These are phyloP conservation scores for Hypocrella siamensis DNA, from an alignment of 2,329 filamentous ascomycete genomes.

Conservation along the genomic window DNA sequence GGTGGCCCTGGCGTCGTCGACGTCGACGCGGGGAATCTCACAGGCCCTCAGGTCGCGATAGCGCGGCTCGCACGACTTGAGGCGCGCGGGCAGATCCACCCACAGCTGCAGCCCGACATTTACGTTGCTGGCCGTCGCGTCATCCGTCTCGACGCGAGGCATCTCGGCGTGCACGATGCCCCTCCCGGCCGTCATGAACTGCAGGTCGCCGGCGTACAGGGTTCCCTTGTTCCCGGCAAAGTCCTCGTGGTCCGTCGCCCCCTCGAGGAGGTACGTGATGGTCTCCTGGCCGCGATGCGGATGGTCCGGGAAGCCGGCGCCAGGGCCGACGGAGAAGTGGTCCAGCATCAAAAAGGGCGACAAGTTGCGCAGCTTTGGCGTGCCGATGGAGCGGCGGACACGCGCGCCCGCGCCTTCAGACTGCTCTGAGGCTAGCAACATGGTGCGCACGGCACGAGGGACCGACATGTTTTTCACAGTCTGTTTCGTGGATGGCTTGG, in stretches of 20 bases:
- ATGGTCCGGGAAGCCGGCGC: conserved; percentile 16
- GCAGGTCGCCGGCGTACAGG: conserved; percentile 73
- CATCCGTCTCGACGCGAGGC: conserved; percentile 56
- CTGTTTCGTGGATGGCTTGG: no score
- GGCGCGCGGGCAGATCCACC: conserved; percentile 71
- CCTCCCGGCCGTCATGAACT: conserved; percentile 92
- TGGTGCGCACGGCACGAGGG: conserved; percentile 63
- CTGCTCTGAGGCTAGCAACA: conserved; percentile 74
- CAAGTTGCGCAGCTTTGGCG: conserved; percentile 67
- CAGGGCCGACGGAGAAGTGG: conserved; percentile 67
- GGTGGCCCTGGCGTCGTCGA: conserved; percentile 57
- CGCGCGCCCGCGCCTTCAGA: conserved; percentile 76
- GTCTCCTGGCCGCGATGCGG: conserved; percentile 68
- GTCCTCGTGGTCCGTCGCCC: conserved; percentile 82
- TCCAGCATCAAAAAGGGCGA: conserved; percentile 94
- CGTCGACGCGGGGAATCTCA: conserved; percentile 64
- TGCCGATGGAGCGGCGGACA: conserved; percentile 79
- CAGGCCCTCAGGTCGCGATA: conserved; percentile 69
- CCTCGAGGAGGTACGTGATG: conserved; percentile 79
- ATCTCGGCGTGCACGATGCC: conserved; percentile 96
- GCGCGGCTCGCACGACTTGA: conserved; percentile 81
- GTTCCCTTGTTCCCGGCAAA: conserved; percentile 77
- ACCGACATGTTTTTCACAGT: conserved; percentile 34
- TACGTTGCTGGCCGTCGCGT: conserved; percentile 41
- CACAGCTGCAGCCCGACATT: conserved; percentile 89